Conservation (phyloP, 805 yeast species). For the Wickerhamiella musiphila region DNA sequence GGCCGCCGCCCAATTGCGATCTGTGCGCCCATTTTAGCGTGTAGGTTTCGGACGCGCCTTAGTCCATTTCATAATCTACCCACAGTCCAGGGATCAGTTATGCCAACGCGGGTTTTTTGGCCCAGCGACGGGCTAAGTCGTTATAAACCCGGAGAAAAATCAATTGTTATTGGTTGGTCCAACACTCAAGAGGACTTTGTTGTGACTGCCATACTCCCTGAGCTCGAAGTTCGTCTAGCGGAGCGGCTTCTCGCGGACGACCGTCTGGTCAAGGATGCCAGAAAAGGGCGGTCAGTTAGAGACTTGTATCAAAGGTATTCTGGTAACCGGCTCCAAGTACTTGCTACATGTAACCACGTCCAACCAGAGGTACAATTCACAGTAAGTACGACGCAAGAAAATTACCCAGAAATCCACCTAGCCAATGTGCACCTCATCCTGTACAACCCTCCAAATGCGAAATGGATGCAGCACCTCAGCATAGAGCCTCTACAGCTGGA, state of each 20-base stretch:
- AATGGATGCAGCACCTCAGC: conserved; percentile 60
- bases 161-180: conserved; percentile 13
- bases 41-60: too few relatives aligned
- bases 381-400: neutral
- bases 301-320: conserved; percentile 10
- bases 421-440: conserved; percentile 24
- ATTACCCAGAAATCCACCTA: neutral
- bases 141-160: neutral
- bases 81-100: neutral
- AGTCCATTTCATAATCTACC: neutral
- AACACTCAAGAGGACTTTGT: conserved; percentile 10
- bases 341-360: conserved; percentile 7
- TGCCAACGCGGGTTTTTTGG: conserved; percentile 8
- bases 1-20: too few relatives aligned
- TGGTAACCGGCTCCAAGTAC: conserved; percentile 8
- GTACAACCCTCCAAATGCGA: conserved; percentile 58
- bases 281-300: conserved; percentile 3
- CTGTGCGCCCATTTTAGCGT: too few relatives aligned
- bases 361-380: conserved; percentile 3
- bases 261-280: conserved; percentile 5
- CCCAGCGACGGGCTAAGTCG: conserved; percentile 1
- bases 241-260: conserved; percentile 10
- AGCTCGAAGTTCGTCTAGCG: conserved; percentile 6
- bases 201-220: conserved; percentile 11
- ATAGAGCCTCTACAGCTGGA: conserved; percentile 54